Percentiles rank a stretch among this genome's conserved stretches.
Conservation (phyloP, 495 filamentous ascomycete species). For the Trichoderma gamsii region DNA sequence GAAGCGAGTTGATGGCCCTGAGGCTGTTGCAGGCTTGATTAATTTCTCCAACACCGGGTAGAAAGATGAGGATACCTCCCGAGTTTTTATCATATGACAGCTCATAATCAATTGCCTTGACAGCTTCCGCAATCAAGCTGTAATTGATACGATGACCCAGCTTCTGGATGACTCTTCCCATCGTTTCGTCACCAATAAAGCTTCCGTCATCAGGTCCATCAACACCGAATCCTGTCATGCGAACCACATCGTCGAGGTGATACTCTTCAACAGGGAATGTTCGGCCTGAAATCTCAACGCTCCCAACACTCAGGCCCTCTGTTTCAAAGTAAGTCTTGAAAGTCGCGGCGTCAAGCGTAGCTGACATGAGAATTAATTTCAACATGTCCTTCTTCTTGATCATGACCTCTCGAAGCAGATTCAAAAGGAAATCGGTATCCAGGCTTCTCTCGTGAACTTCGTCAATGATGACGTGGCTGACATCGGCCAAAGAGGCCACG, state of each 20-base stretch:
- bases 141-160: conserved; percentile 90
- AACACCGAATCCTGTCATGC: conserved; percentile 62
- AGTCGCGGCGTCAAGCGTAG: conserved; percentile 83
- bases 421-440: conserved; percentile 90
- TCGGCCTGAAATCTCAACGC: conserved; percentile 79
- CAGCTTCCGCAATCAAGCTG: conserved; percentile 71
- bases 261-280: conserved; percentile 87
- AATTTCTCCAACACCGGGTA: conserved; percentile 84
- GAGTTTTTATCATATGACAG: conserved; percentile 52
- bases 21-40: conserved; percentile 70
- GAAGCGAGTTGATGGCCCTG: conserved; percentile 58
- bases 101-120: conserved; percentile 71
- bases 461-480: conserved; percentile 93
- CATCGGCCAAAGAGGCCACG: conserved; percentile 71
- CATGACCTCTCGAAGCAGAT: conserved; percentile 80
- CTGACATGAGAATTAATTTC: conserved; percentile 96
- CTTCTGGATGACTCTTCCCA: conserved; percentile 63
- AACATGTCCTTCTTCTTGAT: conserved; percentile 63
- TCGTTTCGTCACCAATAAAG: conserved; percentile 29
- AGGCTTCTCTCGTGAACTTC: conserved; percentile 95
- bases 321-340: conserved; percentile 81
- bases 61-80: conserved; percentile 89
- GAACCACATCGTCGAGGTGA: conserved; percentile 84
- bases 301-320: conserved; percentile 56
- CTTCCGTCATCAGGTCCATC: conserved; percentile 32